Evolutionary conservation across 2,329 filamentous ascomycete genomes (phyloP).

Genomic region (Pestalotiopsis sp.): DNA sequence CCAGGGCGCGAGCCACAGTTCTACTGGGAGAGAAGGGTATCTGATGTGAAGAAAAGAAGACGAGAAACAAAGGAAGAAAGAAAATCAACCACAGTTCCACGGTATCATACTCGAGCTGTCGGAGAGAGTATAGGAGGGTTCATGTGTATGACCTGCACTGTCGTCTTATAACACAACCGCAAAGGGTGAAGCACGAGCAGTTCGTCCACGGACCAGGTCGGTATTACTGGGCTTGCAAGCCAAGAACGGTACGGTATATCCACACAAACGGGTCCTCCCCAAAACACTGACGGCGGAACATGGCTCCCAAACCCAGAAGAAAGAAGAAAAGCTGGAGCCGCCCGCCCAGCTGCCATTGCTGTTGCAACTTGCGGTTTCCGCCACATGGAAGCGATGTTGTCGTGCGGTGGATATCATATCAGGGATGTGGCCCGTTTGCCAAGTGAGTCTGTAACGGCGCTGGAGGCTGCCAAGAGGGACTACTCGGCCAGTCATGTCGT

Average conservation of each 20-base stretch:
- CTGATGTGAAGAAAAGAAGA: neutral
- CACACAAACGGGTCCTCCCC: neutral
- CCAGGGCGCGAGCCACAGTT: constrained; percentile 11
- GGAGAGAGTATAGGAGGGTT: neutral
- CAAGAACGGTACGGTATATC: neutral
- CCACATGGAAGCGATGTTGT: neutral
- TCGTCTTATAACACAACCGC: neutral
- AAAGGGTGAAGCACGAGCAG: neutral
- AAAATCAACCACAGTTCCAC: neutral
- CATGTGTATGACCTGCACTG: neutral
- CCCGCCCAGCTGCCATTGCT: neutral
- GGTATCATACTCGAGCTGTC: neutral
- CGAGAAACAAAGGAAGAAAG: constrained; percentile 1
- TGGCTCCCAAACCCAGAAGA: neutral
- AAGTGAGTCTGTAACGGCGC: constrained; percentile 10
- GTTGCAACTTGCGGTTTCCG: neutral
- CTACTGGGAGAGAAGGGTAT: constrained; percentile 7
- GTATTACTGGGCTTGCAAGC: neutral
- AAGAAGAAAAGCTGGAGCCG: neutral
- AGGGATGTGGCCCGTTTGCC: constrained; percentile 1
- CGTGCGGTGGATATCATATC: neutral
- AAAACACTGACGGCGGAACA: neutral
- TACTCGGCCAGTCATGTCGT: neutral
- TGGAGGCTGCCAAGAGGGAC: constrained; percentile 11
- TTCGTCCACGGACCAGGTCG: neutral